phyloP scores from a whole-genome alignment of 2,329 filamentous ascomycete genomes.

The Arthrobotrys megalospora region DNA sequence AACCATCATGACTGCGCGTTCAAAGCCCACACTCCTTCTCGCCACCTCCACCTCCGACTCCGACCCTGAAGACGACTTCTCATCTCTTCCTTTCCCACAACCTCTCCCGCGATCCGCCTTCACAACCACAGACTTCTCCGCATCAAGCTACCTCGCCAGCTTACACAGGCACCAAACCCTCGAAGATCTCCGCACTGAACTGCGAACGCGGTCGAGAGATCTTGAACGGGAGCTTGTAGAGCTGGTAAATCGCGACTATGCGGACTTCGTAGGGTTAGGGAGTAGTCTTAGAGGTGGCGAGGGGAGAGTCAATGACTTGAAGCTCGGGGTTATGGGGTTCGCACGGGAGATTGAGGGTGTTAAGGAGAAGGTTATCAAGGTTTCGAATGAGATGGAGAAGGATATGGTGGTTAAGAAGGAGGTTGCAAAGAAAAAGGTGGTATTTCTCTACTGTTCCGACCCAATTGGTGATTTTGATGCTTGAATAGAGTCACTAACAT shows the following conservation, averaged over 20 bases:
- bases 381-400: constrained; percentile 75
- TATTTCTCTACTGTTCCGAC: background rate
- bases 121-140: constrained; percentile 78
- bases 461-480: background rate
- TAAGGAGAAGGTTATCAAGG: constrained; percentile 75
- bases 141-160: constrained; percentile 85
- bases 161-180: constrained; percentile 94
- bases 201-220: constrained; percentile 83
- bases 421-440: constrained; percentile 77
- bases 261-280: constrained; percentile 88
- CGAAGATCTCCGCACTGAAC: constrained; percentile 88
- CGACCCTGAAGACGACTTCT: constrained; percentile 70
- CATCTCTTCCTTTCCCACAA: constrained; percentile 86
- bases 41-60: constrained; percentile 30
- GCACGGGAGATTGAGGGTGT: constrained; percentile 84
- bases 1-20: constrained; percentile 28
- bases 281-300: constrained; percentile 87
- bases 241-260: constrained; percentile 95
- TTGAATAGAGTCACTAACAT: constrained; percentile 9
- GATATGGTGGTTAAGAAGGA: constrained; percentile 77
- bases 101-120: constrained; percentile 89
- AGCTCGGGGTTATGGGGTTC: constrained; percentile 89
- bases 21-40: constrained; percentile 37
- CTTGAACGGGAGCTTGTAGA: constrained; percentile 91
- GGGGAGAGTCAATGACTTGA: constrained; percentile 89